Evolutionary conservation across 805 yeast species (phyloP), one percentile per base, ranked within the genome.

Genomic region (Yarrowia osloensis): DNA sequence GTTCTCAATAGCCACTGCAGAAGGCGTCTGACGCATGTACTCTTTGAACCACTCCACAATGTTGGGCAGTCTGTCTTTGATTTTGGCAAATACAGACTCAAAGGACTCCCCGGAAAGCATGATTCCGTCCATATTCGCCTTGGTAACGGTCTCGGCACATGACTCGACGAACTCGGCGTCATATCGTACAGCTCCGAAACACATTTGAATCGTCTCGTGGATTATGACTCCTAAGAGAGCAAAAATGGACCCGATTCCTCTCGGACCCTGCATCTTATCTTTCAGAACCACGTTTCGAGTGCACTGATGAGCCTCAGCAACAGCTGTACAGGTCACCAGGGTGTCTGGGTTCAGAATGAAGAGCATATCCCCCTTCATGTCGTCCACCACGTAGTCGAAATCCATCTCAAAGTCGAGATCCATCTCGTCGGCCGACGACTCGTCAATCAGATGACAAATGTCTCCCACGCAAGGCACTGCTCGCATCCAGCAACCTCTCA

Each of bases 321-420:
- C 84, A 4, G 88, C 79, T 0, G 98, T 95, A 2, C 97, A 92
- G 0, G 97, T 85, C 0, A 94, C 77, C 13, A 95, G 77, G 4
- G 85, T 77, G 74, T 95, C 98, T 0, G 99, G 99, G 70, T 89
- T 85, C 83, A 95, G 83, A 22, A 94, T 82, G 31, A 93, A 76
- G 5, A 57, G 37, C n/a, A 92, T 74, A 70, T 88, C 86, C 33
- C 82, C 82, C 37, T 81, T 77, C 68, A 83, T 82, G 54, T 81
- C 80, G 70, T 88, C 90, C 9, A 88, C 82, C 2, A 86, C 69
- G 12, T 59, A 50, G 17, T 40, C 67, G 4, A 67, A 26, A 24
- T 54, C 61, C 61, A 54, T 37, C 6, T 39, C 28, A 15, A 65
- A 67, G 50, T 69, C 69, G 33, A 69, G 72, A 1, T 70, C 69